Percentiles rank a stretch among this genome's conserved stretches.
Conservation (phyloP, 805 yeast genomes). For the Candida vartiovaarae region DNA sequence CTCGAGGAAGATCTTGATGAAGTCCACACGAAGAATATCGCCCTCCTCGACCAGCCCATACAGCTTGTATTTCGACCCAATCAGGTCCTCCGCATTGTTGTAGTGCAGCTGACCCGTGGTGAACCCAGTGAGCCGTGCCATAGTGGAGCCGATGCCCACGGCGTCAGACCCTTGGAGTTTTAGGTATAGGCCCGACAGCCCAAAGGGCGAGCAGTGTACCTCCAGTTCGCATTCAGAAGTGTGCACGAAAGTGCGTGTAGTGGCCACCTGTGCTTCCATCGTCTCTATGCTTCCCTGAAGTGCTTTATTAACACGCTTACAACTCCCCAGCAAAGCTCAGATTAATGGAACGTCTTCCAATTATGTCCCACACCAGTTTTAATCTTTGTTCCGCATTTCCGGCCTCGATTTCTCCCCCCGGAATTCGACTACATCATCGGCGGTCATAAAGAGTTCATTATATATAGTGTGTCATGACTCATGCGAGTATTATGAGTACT, state of each 20-base stretch:
- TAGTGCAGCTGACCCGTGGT: slow-evolving; percentile 43
- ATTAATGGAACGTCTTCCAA: too few species aligned
- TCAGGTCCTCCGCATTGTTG: slow-evolving; percentile 39
- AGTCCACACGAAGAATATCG: slow-evolving; percentile 41
- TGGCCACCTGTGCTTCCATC: neutral
- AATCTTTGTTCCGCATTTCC: too few species aligned
- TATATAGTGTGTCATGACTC: too few species aligned
- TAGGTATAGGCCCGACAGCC: slow-evolving; percentile 43
- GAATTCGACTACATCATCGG: too few species aligned
- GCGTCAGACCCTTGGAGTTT: slow-evolving; percentile 41
- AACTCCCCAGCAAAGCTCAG: too few species aligned
- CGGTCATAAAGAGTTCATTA: too few species aligned
- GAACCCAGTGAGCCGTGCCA: slow-evolving; percentile 49
- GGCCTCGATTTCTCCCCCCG: too few species aligned
- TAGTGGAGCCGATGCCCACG: slow-evolving; percentile 49
- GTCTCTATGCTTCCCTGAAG: neutral
- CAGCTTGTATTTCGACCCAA: slow-evolving; percentile 40
- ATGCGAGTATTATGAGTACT: too few species aligned
- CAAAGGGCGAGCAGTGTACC: slow-evolving; percentile 51
- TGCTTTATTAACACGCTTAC: too few species aligned
- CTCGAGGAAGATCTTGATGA: slow-evolving; percentile 36
- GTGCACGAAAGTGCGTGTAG: slow-evolving; percentile 28
- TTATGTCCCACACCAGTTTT: too few species aligned
- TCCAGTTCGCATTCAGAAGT: slow-evolving; percentile 47
- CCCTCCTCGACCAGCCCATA: slow-evolving; percentile 42